Conservation (phyloP, 805 yeast species). For the Wickerhamomyces xylosicus region DNA sequence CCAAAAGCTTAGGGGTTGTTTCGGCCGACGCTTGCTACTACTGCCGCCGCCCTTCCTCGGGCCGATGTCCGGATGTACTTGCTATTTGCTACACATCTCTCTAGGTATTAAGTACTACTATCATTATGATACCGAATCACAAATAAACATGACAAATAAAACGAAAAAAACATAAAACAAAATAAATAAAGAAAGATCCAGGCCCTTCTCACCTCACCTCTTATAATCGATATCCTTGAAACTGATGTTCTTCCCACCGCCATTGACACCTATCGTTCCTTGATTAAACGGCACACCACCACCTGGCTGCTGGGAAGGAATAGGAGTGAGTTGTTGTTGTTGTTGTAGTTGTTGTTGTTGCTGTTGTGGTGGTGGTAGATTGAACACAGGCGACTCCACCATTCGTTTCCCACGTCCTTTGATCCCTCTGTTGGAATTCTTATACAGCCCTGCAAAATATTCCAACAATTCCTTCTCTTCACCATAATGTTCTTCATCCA, state of each 20-base stretch:
- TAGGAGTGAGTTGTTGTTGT: neutral
- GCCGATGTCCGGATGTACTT: too few species aligned
- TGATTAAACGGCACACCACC: neutral
- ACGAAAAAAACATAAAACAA: too few species aligned
- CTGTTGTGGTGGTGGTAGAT: conserved; percentile 1
- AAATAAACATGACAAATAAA: too few species aligned
- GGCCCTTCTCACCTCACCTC: too few species aligned
- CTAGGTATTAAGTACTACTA: too few species aligned
- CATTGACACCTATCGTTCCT: neutral
- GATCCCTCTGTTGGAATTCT: conserved; percentile 84
- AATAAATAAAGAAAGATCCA: too few species aligned
- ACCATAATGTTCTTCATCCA: conserved; percentile 42
- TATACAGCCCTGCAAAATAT: conserved; percentile 75
- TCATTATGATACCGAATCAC: too few species aligned
- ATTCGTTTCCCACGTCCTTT: conserved; percentile 73
- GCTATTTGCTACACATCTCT: too few species aligned
- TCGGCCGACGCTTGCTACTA: too few species aligned
- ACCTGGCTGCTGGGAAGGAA: neutral
- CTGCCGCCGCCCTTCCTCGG: too few species aligned
- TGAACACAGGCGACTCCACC: neutral
- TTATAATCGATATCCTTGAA: too few species aligned
- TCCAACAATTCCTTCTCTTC: conserved; percentile 61
- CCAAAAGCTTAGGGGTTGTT: too few species aligned
- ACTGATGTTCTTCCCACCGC: neutral
- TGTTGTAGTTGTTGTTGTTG: conserved; percentile 1